A percentile compares a stretch with the other conserved stretches of the same genome.
These are phyloP conservation scores for Corallochytrium limacisporum DNA, from an alignment of 78 protist genomes.

Conservation along the genomic window DNA sequence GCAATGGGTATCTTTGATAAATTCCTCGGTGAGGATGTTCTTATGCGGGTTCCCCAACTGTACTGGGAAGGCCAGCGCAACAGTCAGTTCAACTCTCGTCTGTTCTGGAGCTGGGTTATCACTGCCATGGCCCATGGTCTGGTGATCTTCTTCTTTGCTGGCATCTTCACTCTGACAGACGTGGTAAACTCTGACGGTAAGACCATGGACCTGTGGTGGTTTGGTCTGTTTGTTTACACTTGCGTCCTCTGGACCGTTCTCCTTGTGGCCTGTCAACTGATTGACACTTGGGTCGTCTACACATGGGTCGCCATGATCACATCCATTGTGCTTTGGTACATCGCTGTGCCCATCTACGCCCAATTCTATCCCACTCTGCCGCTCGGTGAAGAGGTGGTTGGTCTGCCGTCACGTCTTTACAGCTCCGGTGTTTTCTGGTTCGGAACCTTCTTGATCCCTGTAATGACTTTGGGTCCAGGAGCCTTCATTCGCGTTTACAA, in stretches of 20 bases:
- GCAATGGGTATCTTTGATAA: conserved; percentile 48
- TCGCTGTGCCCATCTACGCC: background rate
- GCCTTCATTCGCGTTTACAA: no score
- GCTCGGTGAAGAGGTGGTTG: background rate
- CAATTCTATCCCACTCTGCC: background rate
- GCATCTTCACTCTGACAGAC: background rate
- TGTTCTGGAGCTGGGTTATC: conserved; percentile 13
- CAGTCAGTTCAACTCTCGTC: background rate
- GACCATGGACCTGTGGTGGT: background rate
- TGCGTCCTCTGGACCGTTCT: conserved; percentile 6
- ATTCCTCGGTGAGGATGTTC: background rate
- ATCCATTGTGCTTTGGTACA: background rate
- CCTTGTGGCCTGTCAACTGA: conserved; percentile 18
- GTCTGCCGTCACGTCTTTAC: background rate
- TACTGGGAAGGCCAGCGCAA: conserved; percentile 5
- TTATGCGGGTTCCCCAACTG: background rate
- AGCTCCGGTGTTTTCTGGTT: background rate
- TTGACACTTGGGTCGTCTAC: background rate
- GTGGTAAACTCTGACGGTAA: background rate
- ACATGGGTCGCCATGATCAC: background rate
- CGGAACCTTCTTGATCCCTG: background rate
- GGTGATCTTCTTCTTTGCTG: background rate
- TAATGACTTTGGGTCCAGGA: no score
- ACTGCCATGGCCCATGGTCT: conserved; percentile 25
- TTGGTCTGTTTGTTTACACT: background rate